Conservation (phyloP, 2,329 filamentous ascomycete species). For the Aspergillus calidoustus region DNA sequence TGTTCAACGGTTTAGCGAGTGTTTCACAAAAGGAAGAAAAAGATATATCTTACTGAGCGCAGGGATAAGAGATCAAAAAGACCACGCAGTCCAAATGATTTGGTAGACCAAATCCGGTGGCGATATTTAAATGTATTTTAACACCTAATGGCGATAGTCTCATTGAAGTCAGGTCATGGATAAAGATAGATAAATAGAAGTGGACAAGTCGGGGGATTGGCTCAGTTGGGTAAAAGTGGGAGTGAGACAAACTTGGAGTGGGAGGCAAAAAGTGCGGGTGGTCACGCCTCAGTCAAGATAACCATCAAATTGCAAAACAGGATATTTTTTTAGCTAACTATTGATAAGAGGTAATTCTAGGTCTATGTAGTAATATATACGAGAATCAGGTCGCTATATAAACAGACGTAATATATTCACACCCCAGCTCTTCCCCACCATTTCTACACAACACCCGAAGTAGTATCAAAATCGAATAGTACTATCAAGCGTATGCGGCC, state of each 20-base stretch:
- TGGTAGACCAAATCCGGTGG: background rate
- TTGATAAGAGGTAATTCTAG: background rate
- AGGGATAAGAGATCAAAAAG: background rate
- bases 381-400: background rate
- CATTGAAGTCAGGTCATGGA: background rate
- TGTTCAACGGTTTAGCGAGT: background rate
- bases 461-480: background rate
- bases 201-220: constrained; percentile 2
- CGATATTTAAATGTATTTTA: background rate
- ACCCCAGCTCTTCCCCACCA: background rate
- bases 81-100: background rate
- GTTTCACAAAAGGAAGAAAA: background rate
- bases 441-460: background rate
- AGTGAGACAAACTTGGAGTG: background rate
- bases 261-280: background rate
- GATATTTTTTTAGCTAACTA: background rate
- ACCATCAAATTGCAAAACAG: background rate
- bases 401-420: background rate
- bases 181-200: background rate
- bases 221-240: background rate
- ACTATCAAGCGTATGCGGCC: constrained; percentile 54
- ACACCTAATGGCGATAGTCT: background rate
- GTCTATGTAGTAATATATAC: background rate
- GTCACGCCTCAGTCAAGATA: constrained; percentile 2
- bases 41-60: background rate